These are phyloP conservation scores for Rhizoctonia solani DNA, from an alignment of 1,284 basidiomycete species.

Conservation along the genomic window DNA sequence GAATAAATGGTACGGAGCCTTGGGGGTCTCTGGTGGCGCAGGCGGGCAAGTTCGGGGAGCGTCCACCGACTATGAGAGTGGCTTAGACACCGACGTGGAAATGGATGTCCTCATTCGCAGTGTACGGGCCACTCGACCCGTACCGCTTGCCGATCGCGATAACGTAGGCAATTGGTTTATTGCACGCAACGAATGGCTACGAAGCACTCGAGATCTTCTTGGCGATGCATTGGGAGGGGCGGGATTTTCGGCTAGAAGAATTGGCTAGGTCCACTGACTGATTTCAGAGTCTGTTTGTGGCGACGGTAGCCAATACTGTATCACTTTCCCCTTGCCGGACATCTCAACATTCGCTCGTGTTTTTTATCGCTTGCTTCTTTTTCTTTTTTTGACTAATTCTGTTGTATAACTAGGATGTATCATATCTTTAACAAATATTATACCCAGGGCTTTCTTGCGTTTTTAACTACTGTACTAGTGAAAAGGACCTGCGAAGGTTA, in stretches of 20 bases:
- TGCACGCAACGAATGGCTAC: slow-evolving; percentile 36
- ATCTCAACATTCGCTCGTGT: background rate
- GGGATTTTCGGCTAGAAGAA: slow-evolving; percentile 29
- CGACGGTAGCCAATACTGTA: background rate
- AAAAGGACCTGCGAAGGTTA: background rate
- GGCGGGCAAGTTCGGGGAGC: slow-evolving; percentile 44
- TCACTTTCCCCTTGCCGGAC: background rate
- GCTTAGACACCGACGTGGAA: slow-evolving; percentile 78
- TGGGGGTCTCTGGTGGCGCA: slow-evolving; percentile 50
- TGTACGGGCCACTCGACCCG: slow-evolving; percentile 58
- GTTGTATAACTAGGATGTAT: slow-evolving; percentile 24
- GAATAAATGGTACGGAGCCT: slow-evolving; percentile 52
- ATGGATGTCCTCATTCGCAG: slow-evolving; percentile 59
- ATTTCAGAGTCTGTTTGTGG: background rate
- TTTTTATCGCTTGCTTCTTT: background rate
- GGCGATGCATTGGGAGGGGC: slow-evolving; percentile 29
- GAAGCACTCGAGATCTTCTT: slow-evolving; percentile 27
- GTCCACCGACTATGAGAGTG: slow-evolving; percentile 73
- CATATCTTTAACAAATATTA: slow-evolving; percentile 14
- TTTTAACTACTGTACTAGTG: background rate
- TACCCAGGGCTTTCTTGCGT: slow-evolving; percentile 10
- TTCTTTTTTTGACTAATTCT: background rate
- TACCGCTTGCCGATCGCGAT: slow-evolving; percentile 56
- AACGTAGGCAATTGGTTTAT: slow-evolving; percentile 43
- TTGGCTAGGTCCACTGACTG: background rate